Percentiles rank a stretch among this genome's conserved stretches.
These are phyloP conservation scores for Leishmania aethiopica DNA, from an alignment of 208 protist genomes.

Conservation along the genomic window DNA sequence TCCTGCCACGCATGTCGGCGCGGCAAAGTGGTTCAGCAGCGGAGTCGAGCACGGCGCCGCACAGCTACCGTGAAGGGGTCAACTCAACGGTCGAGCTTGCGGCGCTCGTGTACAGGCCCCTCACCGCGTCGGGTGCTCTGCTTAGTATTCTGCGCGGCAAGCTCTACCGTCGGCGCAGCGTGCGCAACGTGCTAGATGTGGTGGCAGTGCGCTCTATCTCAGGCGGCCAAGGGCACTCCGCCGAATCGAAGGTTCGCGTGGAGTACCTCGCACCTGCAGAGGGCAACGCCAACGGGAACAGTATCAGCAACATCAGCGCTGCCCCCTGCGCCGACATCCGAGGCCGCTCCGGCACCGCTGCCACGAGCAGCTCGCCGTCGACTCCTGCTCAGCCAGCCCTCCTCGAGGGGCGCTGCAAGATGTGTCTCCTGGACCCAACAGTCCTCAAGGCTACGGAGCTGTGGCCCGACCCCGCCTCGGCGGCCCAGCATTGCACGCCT, in stretches of 20 bases:
- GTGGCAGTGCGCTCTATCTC: neutral
- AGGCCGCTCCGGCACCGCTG: neutral
- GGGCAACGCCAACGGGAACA: neutral
- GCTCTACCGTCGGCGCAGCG: constrained; percentile 58
- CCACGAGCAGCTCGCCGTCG: neutral
- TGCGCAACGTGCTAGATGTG: constrained; percentile 63
- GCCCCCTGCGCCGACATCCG: neutral
- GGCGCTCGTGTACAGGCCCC: constrained; percentile 50
- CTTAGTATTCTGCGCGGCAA: constrained; percentile 53
- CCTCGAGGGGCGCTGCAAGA: constrained; percentile 23
- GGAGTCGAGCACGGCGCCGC: constrained; percentile 1
- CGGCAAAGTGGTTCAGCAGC: neutral
- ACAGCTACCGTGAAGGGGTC: constrained; percentile 21
- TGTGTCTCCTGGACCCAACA: constrained; percentile 25
- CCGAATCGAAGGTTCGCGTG: neutral
- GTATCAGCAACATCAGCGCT: neutral
- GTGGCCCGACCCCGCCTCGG: neutral
- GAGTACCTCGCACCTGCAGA: neutral
- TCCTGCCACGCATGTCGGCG: neutral
- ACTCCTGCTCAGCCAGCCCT: neutral
- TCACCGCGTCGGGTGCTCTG: constrained; percentile 37
- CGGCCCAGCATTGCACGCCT: neutral
- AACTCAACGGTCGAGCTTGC: constrained; percentile 35
- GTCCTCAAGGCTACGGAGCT: constrained; percentile 2
- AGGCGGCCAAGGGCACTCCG: neutral